phyloP scores from a whole-genome alignment of 208 protist genomes.

The Herpetomonas samuelpessoai region DNA sequence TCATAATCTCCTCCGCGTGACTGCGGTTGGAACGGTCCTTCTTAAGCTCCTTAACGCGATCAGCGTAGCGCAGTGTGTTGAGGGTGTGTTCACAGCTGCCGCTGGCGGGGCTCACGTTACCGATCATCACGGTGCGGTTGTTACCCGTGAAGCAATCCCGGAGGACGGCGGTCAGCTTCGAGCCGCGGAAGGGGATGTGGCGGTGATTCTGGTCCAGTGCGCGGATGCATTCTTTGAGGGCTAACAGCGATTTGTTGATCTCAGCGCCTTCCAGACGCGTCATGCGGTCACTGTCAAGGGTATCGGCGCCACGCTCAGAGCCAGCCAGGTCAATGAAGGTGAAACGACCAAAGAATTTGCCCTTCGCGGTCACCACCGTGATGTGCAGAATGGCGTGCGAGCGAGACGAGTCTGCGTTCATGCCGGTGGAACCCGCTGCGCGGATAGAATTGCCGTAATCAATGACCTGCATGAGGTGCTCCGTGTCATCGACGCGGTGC shows the following conservation, averaged over 20 bases:
- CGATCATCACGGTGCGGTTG: constrained; percentile 94
- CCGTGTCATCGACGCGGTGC: constrained; percentile 61
- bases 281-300: constrained; percentile 67
- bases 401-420: constrained; percentile 94
- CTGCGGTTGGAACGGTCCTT: constrained; percentile 79
- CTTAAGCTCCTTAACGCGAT: constrained; percentile 92
- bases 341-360: constrained; percentile 91
- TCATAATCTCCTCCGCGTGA: constrained; percentile 91
- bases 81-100: constrained; percentile 84
- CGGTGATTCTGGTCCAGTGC: constrained; percentile 76
- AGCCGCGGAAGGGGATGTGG: constrained; percentile 93
- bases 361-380: constrained; percentile 69
- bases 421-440: constrained; percentile 90
- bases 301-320: constrained; percentile 83
- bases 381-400: constrained; percentile 96
- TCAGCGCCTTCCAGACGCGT: constrained; percentile 84
- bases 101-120: constrained; percentile 85
- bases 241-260: constrained; percentile 91
- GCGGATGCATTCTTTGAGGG: constrained; percentile 89
- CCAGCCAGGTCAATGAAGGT: constrained; percentile 94
- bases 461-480: constrained; percentile 77
- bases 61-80: constrained; percentile 86
- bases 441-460: constrained; percentile 88
- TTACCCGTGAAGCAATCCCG: constrained; percentile 88
- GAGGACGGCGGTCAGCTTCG: constrained; percentile 93